phyloP scores from a whole-genome alignment of 179 eudicot species.

The Drosera spatulata region DNA sequence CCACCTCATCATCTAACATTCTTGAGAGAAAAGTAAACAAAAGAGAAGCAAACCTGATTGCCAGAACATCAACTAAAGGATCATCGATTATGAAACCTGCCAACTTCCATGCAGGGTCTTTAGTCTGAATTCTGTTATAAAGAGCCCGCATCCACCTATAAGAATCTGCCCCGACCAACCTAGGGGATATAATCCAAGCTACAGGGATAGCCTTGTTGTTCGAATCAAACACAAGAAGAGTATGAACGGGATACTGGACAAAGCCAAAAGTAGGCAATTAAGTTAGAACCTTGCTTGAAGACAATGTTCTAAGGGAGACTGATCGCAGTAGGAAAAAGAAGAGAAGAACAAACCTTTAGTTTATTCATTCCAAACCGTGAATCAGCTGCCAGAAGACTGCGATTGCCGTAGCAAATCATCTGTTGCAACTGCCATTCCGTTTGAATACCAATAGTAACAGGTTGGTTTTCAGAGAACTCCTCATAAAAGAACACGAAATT shows the following conservation, averaged over 20 bases:
- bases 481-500: constrained; percentile 59
- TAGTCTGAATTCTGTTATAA: constrained; percentile 56
- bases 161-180: constrained; percentile 42
- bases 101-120: constrained; percentile 81
- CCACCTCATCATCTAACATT: too few relatives aligned
- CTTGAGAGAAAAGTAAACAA: background rate
- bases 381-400: constrained; percentile 65
- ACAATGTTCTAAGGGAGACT: background rate
- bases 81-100: constrained; percentile 90
- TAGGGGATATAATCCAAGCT: constrained; percentile 86
- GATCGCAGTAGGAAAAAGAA: background rate
- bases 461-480: constrained; percentile 60
- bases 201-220: constrained; percentile 96
- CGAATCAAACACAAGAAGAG: constrained; percentile 82
- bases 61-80: constrained; percentile 55
- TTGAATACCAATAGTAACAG: constrained; percentile 80
- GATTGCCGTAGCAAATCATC: constrained; percentile 84
- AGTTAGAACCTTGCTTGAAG: constrained; percentile 1
- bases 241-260: constrained; percentile 70
- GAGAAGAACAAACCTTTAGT: constrained; percentile 51
- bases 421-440: constrained; percentile 98
- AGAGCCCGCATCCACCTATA: constrained; percentile 96
- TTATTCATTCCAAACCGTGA: constrained; percentile 78
- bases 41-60: constrained; percentile 43
- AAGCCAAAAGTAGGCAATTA: constrained; percentile 12